Base-by-base conservation (phyloP, 2,329 filamentous ascomycete genomes). In the Aspergillus pseudoglaucus region DNA sequence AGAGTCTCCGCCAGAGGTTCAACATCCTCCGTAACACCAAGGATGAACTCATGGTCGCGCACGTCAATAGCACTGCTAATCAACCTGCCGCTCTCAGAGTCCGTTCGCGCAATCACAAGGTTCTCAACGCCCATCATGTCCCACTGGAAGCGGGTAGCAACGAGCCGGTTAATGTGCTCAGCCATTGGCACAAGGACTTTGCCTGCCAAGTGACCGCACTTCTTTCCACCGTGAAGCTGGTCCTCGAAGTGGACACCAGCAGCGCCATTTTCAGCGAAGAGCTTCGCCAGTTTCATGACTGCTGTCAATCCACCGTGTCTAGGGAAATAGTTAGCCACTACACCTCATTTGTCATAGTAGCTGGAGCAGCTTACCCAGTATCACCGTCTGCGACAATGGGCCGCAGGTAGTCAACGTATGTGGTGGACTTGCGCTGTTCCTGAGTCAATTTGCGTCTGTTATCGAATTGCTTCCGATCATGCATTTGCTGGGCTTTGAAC, bases 191-290 rank as follows among this genome's bases (percentile, higher is more conserved):
- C 93, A 7, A 98, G 77, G 1, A 97, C 93, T 68, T 97, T 98
- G 57, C 93, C 93, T 1, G 93, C 93, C 52, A 97, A 75, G 71
- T 98, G 93, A 14, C 93, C 93, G 64, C 93, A 98, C 73, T 97
- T 98, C 77, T 98, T 98, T 52, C 93, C 93, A 39, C 93, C 93
- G 65, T 97, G 93, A 42, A 97, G 80, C 72, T 98, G 93, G 64
- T 98, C 93, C 70, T 98, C 93, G 53, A 98, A 95, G 69, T 98
- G 93, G 2, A 98, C 93, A 7, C 87, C 93, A 0, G 93, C 93
- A 1, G 93, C 93, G 46, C 93, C 93, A 59, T 95, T 95, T 72
- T 98, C 93, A 15, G 93, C 93, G 60, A 98, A 98, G 6, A 97
- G 81, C 74, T 97, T 98, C 37, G 93, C 90, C 17, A 98, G 80